Base-by-base conservation (phyloP, 495 filamentous ascomycete genomes). In the Letharia columbiana region DNA sequence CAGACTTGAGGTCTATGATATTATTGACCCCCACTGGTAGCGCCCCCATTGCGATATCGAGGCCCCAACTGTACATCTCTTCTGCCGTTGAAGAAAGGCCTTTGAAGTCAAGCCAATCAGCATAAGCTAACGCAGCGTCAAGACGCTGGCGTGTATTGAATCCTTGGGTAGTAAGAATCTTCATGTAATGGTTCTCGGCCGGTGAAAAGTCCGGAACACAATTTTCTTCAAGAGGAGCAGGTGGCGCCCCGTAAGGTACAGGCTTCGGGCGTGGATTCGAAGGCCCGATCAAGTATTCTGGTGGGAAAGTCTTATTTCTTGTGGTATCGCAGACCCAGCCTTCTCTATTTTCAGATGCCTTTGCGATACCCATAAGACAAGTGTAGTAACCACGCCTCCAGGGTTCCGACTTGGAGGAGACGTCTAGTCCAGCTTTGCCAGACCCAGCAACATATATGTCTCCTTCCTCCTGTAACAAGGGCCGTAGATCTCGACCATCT, bases 341-440 rank as follows among this genome's bases (percentile, higher is more conserved):
- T 60, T 95, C 91, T 31, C 92, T 76, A 67, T 89, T 85, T 78
- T 96, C 92, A 5, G 91, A 87, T 3, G 87, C 84, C 67, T 84
- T 85, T 1, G 87, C 91, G 66, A 81, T 81, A 13, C 87, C 81
- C 86, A 96, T 89, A 35, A 96, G 74, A 28, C 85, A 82, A 69
- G 92, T 83, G 74, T 85, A 91, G 71, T 96, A 96, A 1, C 91
- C 89, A 61, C 89, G 79, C 70, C 89, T 78, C 92, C 92, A 96
- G 41, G 86, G 77, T 74, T 92, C 88, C 49, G 84, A 83, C 75
- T 92, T 96, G 2, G 74, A 77, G 1, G 84, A 84, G 64, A 94
- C 77, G 77, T 96, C 91, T 50, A 81, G 82, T 0, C 86, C 87
- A 10, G 81, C 82, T 64, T 76, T 82, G 0, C 84, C 84, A 33